Percentiles rank a stretch among this genome's conserved stretches.
Evolutionary conservation across 352 stramenopile species (phyloP).

Genomic region (Pythium volutum): DNA sequence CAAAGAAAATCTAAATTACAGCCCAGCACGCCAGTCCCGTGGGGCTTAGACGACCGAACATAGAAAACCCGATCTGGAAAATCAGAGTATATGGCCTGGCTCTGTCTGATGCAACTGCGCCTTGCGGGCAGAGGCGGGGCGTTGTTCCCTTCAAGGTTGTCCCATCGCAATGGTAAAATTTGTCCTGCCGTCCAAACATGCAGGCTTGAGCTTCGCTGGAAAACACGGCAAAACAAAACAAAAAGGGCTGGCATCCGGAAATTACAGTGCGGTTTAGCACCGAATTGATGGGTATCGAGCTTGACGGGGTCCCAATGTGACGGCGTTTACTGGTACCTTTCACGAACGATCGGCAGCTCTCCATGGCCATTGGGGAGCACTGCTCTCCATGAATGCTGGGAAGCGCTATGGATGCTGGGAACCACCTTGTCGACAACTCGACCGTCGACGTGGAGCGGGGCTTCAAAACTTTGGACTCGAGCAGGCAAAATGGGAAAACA

Average conservation of each 20-base stretch:
- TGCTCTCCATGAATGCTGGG: too few species aligned
- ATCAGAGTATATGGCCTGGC: slow-evolving; percentile 15
- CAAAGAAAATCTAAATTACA: slow-evolving; percentile 4
- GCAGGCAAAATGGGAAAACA: not conserved
- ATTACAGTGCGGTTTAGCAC: too few species aligned
- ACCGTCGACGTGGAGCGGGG: not conserved
- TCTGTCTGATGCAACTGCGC: slow-evolving; percentile 16
- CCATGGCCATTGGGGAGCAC: too few species aligned
- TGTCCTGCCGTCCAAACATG: not conserved
- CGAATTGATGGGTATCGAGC: too few species aligned
- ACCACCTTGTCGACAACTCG: too few species aligned
- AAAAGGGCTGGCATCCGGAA: too few species aligned
- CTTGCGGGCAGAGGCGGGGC: slow-evolving; percentile 8
- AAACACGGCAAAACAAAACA: too few species aligned
- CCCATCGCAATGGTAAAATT: not conserved
- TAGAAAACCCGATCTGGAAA: slow-evolving; percentile 13
- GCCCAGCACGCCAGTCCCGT: slow-evolving; percentile 12
- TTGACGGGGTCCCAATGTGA: too few species aligned
- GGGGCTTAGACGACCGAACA: not conserved
- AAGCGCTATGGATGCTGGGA: too few species aligned
- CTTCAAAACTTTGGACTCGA: not conserved
- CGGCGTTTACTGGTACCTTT: too few species aligned
- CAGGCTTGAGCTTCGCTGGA: not conserved
- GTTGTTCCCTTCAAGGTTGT: slow-evolving; percentile 13
- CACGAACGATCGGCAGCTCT: too few species aligned